Evolutionary conservation across 176 grass and related monocot genomes (phyloP).

Genomic region (Cenchrus fungigraminus): DNA sequence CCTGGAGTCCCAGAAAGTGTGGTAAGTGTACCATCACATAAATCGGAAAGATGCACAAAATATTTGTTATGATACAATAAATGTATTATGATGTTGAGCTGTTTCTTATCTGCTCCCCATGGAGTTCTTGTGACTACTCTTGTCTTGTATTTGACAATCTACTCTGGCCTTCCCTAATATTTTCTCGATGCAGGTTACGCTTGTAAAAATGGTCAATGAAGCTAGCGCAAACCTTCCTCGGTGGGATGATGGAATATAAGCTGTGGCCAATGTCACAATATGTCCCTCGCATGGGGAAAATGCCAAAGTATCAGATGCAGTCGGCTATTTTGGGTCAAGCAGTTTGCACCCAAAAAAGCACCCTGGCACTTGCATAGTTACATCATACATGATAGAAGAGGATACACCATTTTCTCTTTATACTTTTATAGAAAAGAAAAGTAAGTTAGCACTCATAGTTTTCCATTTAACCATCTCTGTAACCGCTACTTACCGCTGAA

Average conservation of each 20-base stretch:
- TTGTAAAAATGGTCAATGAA: slow-evolving; percentile 92
- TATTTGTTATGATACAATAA: neutral
- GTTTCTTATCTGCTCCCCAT: neutral
- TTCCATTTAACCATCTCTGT: slow-evolving; percentile 21
- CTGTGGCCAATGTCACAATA: slow-evolving; percentile 11
- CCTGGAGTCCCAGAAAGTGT: slow-evolving; percentile 97
- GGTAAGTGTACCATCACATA: slow-evolving; percentile 58
- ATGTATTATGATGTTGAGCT: neutral
- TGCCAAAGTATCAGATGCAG: neutral
- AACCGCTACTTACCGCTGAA: neutral
- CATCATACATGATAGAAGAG: slow-evolving; percentile 47
- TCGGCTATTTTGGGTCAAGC: neutral
- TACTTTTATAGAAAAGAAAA: slow-evolving; percentile 40
- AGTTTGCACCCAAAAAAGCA: neutral
- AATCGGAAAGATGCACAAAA: neutral
- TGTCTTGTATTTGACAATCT: neutral
- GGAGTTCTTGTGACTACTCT: neutral
- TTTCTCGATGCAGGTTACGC: slow-evolving; percentile 58
- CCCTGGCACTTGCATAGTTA: neutral
- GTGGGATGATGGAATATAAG: slow-evolving; percentile 79
- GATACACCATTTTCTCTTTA: slow-evolving; percentile 37
- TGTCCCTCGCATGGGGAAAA: slow-evolving; percentile 26
- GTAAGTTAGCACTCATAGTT: neutral
- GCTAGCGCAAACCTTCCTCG: slow-evolving; percentile 78
- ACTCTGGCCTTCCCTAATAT: neutral